A percentile compares a stretch with the other conserved stretches of the same genome.
phyloP scores from a whole-genome alignment of 805 yeast species.

The Yarrowia osloensis region DNA sequence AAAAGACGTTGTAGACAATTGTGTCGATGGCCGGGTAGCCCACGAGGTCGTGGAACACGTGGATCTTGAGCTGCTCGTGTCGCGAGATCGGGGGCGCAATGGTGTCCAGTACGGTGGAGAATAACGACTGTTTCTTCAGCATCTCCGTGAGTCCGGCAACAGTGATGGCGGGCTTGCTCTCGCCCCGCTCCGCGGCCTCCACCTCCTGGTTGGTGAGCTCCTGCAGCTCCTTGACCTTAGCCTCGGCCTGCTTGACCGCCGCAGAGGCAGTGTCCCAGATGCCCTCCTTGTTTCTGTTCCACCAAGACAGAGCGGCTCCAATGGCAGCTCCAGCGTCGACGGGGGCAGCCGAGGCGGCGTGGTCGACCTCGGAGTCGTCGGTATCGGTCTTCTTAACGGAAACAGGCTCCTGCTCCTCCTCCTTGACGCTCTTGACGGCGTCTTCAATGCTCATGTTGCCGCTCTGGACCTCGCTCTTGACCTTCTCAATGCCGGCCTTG shows the following conservation, averaged over 20 bases:
- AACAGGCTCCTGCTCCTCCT: not conserved
- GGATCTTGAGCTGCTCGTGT: conserved; percentile 49
- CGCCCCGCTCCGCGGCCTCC: conserved; percentile 34
- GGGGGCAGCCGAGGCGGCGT: not conserved
- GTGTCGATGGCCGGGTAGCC: conserved; percentile 52
- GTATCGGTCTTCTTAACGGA: not conserved
- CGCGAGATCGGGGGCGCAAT: conserved; percentile 50
- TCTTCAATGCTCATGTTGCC: conserved; percentile 16
- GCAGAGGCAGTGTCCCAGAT: conserved; percentile 47
- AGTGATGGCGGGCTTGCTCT: conserved; percentile 26
- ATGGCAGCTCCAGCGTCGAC: conserved; percentile 39
- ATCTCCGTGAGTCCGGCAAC: conserved; percentile 37
- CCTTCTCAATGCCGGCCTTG: conserved; percentile 17
- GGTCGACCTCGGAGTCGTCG: not conserved
- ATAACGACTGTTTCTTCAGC: conserved; percentile 39
- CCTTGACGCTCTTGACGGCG: conserved; percentile 19
- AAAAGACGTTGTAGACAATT: conserved; percentile 54
- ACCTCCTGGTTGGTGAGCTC: conserved; percentile 36
- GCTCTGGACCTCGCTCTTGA: conserved; percentile 24
- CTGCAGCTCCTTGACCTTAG: conserved; percentile 45
- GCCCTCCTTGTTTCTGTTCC: conserved; percentile 44
- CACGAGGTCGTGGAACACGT: conserved; percentile 50
- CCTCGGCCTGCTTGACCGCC: conserved; percentile 49
- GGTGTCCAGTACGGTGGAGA: conserved; percentile 45
- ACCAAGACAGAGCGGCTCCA: conserved; percentile 43